Evolutionary conservation across 768 basidiomycete species (phyloP), one percentile per base, ranked within the genome.

Genomic region (Daedaleopsis sinensis): DNA sequence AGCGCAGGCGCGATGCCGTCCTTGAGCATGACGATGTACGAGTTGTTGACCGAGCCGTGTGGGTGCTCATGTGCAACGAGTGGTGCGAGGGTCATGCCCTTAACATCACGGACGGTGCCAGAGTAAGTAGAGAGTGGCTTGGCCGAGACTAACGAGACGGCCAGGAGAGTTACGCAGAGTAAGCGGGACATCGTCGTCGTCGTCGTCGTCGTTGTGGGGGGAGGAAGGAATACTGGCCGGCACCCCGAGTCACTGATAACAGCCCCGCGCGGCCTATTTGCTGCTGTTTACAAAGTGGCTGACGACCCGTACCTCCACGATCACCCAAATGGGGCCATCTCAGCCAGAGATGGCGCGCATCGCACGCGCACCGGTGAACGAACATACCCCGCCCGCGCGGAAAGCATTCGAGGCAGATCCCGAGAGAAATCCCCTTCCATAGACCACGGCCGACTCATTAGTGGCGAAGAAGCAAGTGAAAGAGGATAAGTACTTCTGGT

Each of bases 21-120:
- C 82, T 93, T 94, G 65, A 98, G 81, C 72, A 94, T 83, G 73
- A 98, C 85, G 64, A 98, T 94, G 79, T 98, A 98, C n/a, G 93
- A 91, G 80, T 96, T 90, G 78, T 90, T 88, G 72, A 96, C 78
- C 58, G 84, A 79, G 54, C 88, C 86, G 75, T 91, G 86, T 55
- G 85, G 83, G 70, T 90, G 87, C 63, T 84, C 77, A 42, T 77
- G 77, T 39, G 78, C 81, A 57, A 82, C 57, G 53, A 92, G 75
- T 35, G 90, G 90, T 10, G 90, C 91, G 51, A 86, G 72, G 16
- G 78, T 66, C 43, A 89, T 70, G 47, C 82, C 77, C 23, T 81
- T 75, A 49, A 79, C 79, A 47, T 65, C 58, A 35, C 70, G 68
- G n/a, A 71, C 70, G 6, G 73, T 57, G 56, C 73, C 55, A 61